Evolutionary conservation across 345 rosid genomes (phyloP), one percentile per base, ranked within the genome.

Genomic region (Nasturtium officinale): DNA sequence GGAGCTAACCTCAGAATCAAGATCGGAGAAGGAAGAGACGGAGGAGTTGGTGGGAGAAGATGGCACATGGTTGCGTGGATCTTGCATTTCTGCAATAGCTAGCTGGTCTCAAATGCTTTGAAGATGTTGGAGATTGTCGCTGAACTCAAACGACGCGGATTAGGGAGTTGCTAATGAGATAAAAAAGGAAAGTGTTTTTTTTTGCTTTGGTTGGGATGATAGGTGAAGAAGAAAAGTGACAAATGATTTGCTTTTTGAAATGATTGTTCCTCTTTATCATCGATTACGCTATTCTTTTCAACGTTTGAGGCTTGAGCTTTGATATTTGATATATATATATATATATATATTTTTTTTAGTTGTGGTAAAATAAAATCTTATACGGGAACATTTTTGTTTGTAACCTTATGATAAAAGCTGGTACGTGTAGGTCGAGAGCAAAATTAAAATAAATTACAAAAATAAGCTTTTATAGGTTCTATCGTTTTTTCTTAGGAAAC

Each of bases 1-100:
- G 10, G 40, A 55, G 25, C 63, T n/a, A 61, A 90, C 98, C 96
- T 90, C 96, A 7, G 97, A 86, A 80, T 89, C 97, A 75, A 93
- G 97, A 90, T 93, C 98, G 77, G 96, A 93, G 78, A 96, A 93
- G 75, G 97, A 93, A 65, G 96, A 89, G 28, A 81, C 29, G 83
- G 96, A 92, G 51, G 96, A 90, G 71, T 78, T 80, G 59, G 95
- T 83, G 6, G 98, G 98, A 51, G 96, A 92, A 12, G 89, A 57
- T 29, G 83, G 85, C 26, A 85, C 54, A 25, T 74, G 82, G 54
- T 77, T 77, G 43, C 74, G 76, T 32, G 87, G 91, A 85, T 88
- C 90, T 81, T 73, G 77, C 88, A 86, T 87, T 70, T 54, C 57
- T 52, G 72, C 3, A 33, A 25, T 47, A 15, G 42, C 0, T 47